Evolutionary conservation across 768 basidiomycete genomes (phyloP).

Genomic region (Boletus eberwhitei): DNA sequence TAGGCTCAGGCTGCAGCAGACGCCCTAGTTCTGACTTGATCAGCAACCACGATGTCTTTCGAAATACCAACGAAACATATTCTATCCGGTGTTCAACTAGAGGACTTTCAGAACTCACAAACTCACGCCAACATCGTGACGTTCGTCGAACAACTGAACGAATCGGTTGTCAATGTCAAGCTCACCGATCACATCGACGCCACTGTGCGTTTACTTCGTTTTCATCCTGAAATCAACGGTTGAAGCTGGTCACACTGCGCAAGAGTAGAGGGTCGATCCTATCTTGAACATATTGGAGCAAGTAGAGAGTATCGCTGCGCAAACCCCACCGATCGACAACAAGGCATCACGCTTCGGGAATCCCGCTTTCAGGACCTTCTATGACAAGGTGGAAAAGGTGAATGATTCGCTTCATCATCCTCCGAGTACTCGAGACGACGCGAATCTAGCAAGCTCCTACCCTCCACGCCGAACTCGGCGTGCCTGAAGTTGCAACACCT

Average conservation of each 20-base stretch:
- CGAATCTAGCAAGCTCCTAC: constrained; percentile 44
- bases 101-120: constrained; percentile 72
- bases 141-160: constrained; percentile 76
- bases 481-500: constrained; percentile 53
- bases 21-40: neutral
- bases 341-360: constrained; percentile 93
- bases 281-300: constrained; percentile 62
- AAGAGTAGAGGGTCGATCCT: constrained; percentile 55
- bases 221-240: neutral
- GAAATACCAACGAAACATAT: constrained; percentile 66
- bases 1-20: too few relatives aligned
- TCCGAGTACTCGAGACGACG: neutral
- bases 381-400: constrained; percentile 77
- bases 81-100: constrained; percentile 71
- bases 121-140: constrained; percentile 65
- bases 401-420: constrained; percentile 6
- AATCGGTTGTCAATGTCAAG: constrained; percentile 70
- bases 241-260: constrained; percentile 5
- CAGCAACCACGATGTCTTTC: constrained; percentile 35
- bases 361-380: constrained; percentile 91
- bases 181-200: constrained; percentile 63
- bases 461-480: constrained; percentile 59
- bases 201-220: constrained; percentile 45
- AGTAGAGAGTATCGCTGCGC: constrained; percentile 62
- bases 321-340: constrained; percentile 86